phyloP scores from a whole-genome alignment of 2,329 filamentous ascomycete species.

The Colletotrichum ledebouriae region DNA sequence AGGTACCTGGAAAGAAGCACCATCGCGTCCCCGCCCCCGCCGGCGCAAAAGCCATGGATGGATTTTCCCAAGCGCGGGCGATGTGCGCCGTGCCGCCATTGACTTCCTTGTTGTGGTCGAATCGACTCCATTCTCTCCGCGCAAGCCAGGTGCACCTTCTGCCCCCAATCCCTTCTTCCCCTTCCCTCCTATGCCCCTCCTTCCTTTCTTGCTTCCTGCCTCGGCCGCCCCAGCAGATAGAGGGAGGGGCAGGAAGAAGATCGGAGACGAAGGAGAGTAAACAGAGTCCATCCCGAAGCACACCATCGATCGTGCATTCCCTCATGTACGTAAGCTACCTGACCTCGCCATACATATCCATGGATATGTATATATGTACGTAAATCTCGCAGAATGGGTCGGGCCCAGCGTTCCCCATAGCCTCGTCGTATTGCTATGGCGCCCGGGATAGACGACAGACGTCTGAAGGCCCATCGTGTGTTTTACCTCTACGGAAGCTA shows the following conservation, averaged over 20 bases:
- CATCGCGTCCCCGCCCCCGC: slow-evolving; percentile 34
- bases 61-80: slow-evolving; percentile 8
- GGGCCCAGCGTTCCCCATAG: neutral
- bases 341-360: too few species aligned
- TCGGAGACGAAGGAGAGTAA: slow-evolving; percentile 17
- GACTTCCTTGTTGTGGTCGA: neutral
- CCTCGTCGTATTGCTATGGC: slow-evolving; percentile 18
- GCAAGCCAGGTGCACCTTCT: slow-evolving; percentile 29
- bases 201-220: too few species aligned
- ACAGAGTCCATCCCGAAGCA: slow-evolving; percentile 29
- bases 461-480: slow-evolving; percentile 5
- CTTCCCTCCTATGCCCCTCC: slow-evolving; percentile 17
- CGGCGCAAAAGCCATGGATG: slow-evolving; percentile 31
- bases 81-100: slow-evolving; percentile 30
- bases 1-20: slow-evolving; percentile 19
- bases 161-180: slow-evolving; percentile 20
- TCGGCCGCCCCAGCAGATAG: slow-evolving; percentile 14
- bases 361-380: slow-evolving; percentile 2
- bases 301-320: slow-evolving; percentile 35
- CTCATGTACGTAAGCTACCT: slow-evolving; percentile 1
- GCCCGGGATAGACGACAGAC: slow-evolving; percentile 4
- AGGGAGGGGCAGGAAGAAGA: slow-evolving; percentile 11
- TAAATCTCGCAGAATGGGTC: slow-evolving; percentile 29
- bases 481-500: slow-evolving; percentile 13
- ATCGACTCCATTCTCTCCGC: slow-evolving; percentile 20